phyloP scores from a whole-genome alignment of 2,329 filamentous ascomycete genomes.

The Alternaria tenuissima region DNA sequence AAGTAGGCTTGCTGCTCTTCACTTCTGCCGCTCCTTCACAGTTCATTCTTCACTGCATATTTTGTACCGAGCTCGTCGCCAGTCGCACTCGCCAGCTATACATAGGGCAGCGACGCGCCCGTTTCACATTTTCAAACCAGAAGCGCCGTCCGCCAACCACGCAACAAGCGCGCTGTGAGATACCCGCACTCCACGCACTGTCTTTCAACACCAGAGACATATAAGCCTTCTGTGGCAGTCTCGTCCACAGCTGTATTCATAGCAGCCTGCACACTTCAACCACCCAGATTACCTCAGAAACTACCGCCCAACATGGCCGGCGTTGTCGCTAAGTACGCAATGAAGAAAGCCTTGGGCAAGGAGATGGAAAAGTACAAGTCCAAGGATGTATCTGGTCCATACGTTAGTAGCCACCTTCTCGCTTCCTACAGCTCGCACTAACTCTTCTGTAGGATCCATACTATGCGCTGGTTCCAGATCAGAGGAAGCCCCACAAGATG shows the following conservation, averaged over 20 bases:
- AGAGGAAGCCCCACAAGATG: constrained; percentile 73
- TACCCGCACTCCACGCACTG: constrained; percentile 33
- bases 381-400: constrained; percentile 53
- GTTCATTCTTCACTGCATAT: constrained; percentile 5
- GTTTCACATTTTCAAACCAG: constrained; percentile 46
- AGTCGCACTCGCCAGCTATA: constrained; percentile 42
- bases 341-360: constrained; percentile 58
- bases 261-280: constrained; percentile 9
- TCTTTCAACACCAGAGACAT: constrained; percentile 22
- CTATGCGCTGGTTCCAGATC: constrained; percentile 82
- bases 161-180: constrained; percentile 29
- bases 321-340: constrained; percentile 58
- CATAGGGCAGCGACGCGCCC: constrained; percentile 50
- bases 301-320: constrained; percentile 53
- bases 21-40: constrained; percentile 12
- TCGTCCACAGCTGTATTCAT: constrained; percentile 7
- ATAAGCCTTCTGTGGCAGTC: constrained; percentile 27
- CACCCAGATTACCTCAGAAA: constrained; percentile 10
- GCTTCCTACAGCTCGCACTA: constrained; percentile 4
- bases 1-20: constrained; percentile 21
- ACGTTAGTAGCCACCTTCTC: constrained; percentile 46
- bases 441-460: constrained; percentile 76
- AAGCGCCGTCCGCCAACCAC: constrained; percentile 47
- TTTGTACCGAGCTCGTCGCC: constrained; percentile 20
- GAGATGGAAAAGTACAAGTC: constrained; percentile 58